These are phyloP conservation scores for Penicillium glabrum DNA, from an alignment of 2,329 filamentous ascomycete species.

Conservation along the genomic window DNA sequence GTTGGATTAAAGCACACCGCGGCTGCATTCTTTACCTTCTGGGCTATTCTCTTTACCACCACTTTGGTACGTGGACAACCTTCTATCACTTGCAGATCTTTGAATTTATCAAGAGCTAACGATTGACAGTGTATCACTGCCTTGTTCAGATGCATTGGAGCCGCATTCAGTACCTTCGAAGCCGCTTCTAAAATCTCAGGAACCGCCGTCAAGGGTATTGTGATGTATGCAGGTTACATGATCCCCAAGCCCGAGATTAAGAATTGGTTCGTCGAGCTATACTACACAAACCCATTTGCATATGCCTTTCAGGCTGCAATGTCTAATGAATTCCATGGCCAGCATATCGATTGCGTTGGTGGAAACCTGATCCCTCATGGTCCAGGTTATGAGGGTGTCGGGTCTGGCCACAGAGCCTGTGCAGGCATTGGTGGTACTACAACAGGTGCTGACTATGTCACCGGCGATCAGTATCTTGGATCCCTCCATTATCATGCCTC, in stretches of 20 bases:
- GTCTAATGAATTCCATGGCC: conserved; percentile 38
- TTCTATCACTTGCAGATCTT: neutral
- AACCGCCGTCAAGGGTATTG: conserved; percentile 34
- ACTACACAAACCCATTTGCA: conserved; percentile 40
- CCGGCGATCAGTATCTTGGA: conserved; percentile 58
- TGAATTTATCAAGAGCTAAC: conserved; percentile 4
- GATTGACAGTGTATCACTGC: conserved; percentile 55
- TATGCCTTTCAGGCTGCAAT: conserved; percentile 41
- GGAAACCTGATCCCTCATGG: conserved; percentile 36
- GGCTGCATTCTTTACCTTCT: conserved; percentile 62
- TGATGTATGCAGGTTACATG: conserved; percentile 45
- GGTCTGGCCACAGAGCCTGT: conserved; percentile 25
- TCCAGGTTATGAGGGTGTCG: conserved; percentile 27
- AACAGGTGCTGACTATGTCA: conserved; percentile 51
- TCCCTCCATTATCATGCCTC: conserved; percentile 54
- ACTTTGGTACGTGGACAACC: conserved; percentile 47
- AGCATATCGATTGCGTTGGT: conserved; percentile 37
- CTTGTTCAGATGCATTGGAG: conserved; percentile 57
- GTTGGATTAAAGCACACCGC: conserved; percentile 55
- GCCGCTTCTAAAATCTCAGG: conserved; percentile 56
- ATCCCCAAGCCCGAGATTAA: conserved; percentile 51
- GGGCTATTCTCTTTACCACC: conserved; percentile 52
- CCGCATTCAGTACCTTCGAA: conserved; percentile 57
- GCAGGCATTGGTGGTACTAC: conserved; percentile 59
- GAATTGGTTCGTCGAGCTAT: conserved; percentile 53